These are phyloP conservation scores for Pythium grandisporangium DNA, from an alignment of 352 stramenopile species.

Conservation along the genomic window DNA sequence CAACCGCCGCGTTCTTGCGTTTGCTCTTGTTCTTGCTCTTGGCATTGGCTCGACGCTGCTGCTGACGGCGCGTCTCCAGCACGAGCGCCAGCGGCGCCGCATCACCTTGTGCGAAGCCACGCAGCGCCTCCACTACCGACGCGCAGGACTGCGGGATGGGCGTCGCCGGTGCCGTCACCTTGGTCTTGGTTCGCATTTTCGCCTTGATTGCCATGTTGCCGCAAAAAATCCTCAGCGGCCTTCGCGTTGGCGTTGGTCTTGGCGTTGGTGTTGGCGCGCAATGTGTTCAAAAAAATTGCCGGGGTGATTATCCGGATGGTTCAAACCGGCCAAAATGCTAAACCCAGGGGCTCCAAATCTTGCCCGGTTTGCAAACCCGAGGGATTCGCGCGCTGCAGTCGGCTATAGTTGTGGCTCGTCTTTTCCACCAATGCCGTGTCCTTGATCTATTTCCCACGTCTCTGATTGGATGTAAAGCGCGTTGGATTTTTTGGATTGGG, in stretches of 20 bases:
- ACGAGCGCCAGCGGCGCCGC: conserved; percentile 10
- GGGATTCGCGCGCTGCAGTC: no score
- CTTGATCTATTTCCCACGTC: not conserved
- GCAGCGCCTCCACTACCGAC: conserved; percentile 7
- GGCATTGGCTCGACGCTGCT: conserved; percentile 14
- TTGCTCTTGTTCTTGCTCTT: conserved; percentile 1
- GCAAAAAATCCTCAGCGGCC: no score
- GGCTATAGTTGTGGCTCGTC: no score
- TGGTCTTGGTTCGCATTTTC: not conserved
- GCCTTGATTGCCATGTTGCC: no score
- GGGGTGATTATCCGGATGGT: no score
- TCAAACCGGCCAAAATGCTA: no score
- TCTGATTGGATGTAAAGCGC: conserved; percentile 6
- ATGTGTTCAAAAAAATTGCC: no score
- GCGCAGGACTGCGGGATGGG: no score
- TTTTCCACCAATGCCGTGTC: not conserved
- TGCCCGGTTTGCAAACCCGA: no score
- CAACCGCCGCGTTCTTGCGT: not conserved
- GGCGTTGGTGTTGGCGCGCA: no score
- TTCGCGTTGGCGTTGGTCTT: no score
- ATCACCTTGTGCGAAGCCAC: conserved; percentile 5
- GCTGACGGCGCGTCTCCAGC: conserved; percentile 13
- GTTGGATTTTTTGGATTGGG: not conserved
- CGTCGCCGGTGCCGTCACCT: conserved; percentile 1
- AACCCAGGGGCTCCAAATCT: no score